Base-by-base conservation (phyloP, 257 asterid genomes). In the Solanum sitiens region DNA sequence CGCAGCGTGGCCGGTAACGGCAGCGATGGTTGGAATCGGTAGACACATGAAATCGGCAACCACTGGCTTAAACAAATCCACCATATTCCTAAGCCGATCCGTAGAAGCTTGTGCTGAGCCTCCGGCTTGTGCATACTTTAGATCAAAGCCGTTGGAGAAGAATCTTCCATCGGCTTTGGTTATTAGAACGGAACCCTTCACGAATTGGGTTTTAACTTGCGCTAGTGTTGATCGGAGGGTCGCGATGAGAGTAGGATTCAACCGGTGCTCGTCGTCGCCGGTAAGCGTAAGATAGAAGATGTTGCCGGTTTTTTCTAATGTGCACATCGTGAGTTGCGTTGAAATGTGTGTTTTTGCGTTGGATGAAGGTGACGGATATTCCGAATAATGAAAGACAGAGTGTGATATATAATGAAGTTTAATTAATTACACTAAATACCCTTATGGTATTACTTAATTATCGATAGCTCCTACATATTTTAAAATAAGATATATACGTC, bases 101-200 rank as follows among this genome's bases (percentile, higher is more conserved):
- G 1, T 73, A 70, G 97, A 95, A 59, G 91, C 98, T 21, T 86
- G 83, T 23, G 20, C 35, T 0, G 98, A 92, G 23, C 96, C 94
- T 74, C 94, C 95, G 87, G 93, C 95, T 83, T 94, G 96, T 70
- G 98, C 98, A 92, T 92, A 94, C 2, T 63, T 63, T 23, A 96
- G 89, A n/a, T 96, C 98, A 88, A 96, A 96, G 82, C 98, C 98
- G 89, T 96, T 96, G 88, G 98, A 94, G 96, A 95, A 96, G 96
- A 93, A 96, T 74, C 87, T 89, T 86, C 98, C 98, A 25, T 94
- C 91, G 32, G 98, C 90, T 1, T 88, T 79, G n/a, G 98, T 95
- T 89, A 96, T 56, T 20, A 96, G 92, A 74, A 91, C 98, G 47
- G 98, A 94, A 76, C 98, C 98, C 56, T 70, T 63, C 53, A 83